Evolutionary conservation across 2,329 filamentous ascomycete species (phyloP), one percentile per base, ranked within the genome.

Genomic region (Tolypocladium capitatum): DNA sequence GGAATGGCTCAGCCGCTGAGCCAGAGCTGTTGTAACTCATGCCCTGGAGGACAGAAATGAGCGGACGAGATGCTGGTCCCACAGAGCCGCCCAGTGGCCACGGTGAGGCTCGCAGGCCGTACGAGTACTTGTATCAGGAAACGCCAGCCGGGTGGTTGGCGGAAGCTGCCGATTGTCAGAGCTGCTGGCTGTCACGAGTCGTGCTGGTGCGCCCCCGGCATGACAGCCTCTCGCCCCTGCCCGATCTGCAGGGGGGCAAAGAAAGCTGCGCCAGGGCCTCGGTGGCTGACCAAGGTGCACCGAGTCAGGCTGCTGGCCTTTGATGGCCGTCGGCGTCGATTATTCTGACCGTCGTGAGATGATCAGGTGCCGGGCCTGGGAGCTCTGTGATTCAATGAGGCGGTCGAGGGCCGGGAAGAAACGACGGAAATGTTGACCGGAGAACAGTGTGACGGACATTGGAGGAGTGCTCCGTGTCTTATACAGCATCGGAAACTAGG

Each of bases 201-300:
- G 58, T 65, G 61, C 67, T 61, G 58, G 57, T 57, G 60, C 60
- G 57, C 56, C 59, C 63, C 58, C 56, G 60, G 60, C 59, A 61
- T 63, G 60, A 66, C 60, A 66, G 63, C 45, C 18, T 63, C 65
- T 63, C 61, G 61, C 61, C 63, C 67, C 66, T 63, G 65, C 65
- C 56, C 57, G 58, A 63, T 60, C 61, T 62, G 56, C 61, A 63
- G 56, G 47, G 47, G 46, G 58, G 49, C 51, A 59, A 55, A 59
- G 58, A 60, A 67, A 65, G 62, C 65, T 62, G 61, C 64, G 65
- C 63, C 64, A 68, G 62, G 65, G 65, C 64, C 59, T 63, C 59
- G 58, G 58, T 53, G 62, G 53, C 56, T 49, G 55, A 58, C 51
- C 20, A 48, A 41, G 48, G 42, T 27, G 51, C 44, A 45, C 48